Evolutionary conservation across 257 asterid genomes (phyloP), one percentile per base, ranked within the genome.

Genomic region (Hygrophila difformis): DNA sequence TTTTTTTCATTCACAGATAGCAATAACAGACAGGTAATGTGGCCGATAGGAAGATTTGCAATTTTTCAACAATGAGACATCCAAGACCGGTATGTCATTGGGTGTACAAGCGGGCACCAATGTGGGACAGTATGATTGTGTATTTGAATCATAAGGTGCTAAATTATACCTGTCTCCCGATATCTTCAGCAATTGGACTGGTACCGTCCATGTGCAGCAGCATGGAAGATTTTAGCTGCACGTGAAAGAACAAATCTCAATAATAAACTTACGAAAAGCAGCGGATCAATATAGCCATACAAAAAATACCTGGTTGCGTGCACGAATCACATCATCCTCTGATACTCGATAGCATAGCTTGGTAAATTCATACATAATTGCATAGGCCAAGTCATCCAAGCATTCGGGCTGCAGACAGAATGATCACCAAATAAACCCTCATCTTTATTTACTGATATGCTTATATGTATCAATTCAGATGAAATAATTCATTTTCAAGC

Each of bases 171-270:
- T 91, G 96, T 12, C 99, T 93, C n/a, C 99, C 99, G 51, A 91
- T 86, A 67, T 91, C 99, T 70, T 91, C 99, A 33, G 93, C 93
- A 50, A 78, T 63, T 38, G 93, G 93, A 55, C 94, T 86, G 49
- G 95, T 78, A 61, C 96, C 99, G 63, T 91, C 99, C 39, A 91
- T 68, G 76, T 91, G 96, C 51, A 91, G 93, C 57, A 91, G 65
- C 54, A 91, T 67, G 45, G 93, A 76, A 44, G 99, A 86, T 64
- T 91, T 91, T 70, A 91, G 61, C 99, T 91, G 78, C 72, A 75
- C 31, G 33, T 42, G 23, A 59, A 45, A 61, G 61, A 26, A 23
- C 2, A 28, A 2, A 37, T n/a, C 49, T 16, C 48, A 14, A 49
- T n/a, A n/a, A n/a, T n/a, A n/a, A n/a, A n/a, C n/a, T n/a, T n/a